Conservation (phyloP, 2,329 filamentous ascomycete species). For the Rachicladosporium sp. region DNA sequence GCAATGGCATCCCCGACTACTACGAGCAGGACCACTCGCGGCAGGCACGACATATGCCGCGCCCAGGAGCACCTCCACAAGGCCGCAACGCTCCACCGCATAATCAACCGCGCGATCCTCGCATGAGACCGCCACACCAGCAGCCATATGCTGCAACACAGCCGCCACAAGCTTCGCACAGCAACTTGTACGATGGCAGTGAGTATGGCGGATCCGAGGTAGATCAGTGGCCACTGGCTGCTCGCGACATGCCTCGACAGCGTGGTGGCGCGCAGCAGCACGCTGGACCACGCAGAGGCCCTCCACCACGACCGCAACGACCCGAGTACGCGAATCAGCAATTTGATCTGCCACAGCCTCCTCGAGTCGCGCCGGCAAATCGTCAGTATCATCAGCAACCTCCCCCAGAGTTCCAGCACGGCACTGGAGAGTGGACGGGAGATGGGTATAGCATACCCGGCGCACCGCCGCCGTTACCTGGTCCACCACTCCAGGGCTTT, state of each 20-base stretch:
- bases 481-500: slow-evolving; percentile 1
- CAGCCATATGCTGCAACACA: slow-evolving; percentile 2
- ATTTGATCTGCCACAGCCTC: slow-evolving; percentile 8
- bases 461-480: slow-evolving; percentile 1
- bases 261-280: neutral
- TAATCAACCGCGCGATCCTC: slow-evolving; percentile 2
- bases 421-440: slow-evolving; percentile 18
- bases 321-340: slow-evolving; percentile 13
- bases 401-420: slow-evolving; percentile 13
- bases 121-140: slow-evolving; percentile 5
- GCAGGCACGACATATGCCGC: neutral
- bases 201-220: slow-evolving; percentile 12
- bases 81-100: neutral
- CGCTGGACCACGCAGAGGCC: slow-evolving; percentile 9
- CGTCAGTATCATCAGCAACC: slow-evolving; percentile 10
- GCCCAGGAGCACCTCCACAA: slow-evolving; percentile 1
- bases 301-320: slow-evolving; percentile 18
- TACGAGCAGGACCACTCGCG: slow-evolving; percentile 3
- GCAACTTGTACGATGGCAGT: slow-evolving; percentile 15
- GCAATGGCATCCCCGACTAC: slow-evolving; percentile 4
- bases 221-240: slow-evolving; percentile 17
- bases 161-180: neutral
- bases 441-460: slow-evolving; percentile 16
- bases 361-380: slow-evolving; percentile 8
- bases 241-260: slow-evolving; percentile 3